Evolutionary conservation across 139 green algal species (phyloP).

Genomic region (Picochlorum sp.): DNA sequence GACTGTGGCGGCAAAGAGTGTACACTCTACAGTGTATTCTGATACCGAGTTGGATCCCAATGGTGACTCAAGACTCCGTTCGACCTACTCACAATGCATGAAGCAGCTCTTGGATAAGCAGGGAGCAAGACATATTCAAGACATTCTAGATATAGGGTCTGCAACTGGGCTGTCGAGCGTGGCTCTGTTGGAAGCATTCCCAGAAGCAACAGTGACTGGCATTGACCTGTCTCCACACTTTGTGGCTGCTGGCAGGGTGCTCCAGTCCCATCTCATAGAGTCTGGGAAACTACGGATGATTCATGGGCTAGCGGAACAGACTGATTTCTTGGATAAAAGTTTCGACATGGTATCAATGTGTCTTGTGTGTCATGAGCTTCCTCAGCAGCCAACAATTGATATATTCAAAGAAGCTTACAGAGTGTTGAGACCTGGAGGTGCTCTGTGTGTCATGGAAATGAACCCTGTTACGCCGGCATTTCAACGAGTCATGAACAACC

Average conservation of each 20-base stretch:
- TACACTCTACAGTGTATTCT: slow-evolving; percentile 58
- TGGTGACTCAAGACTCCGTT: slow-evolving; percentile 36
- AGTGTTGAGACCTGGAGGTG: slow-evolving; percentile 46
- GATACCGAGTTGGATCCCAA: slow-evolving; percentile 47
- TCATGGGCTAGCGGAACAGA: slow-evolving; percentile 55
- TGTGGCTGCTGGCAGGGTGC: slow-evolving; percentile 50
- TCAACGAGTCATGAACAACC: slow-evolving; percentile 54
- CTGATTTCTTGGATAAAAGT: slow-evolving; percentile 32
- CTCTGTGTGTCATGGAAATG: slow-evolving; percentile 60
- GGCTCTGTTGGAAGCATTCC: slow-evolving; percentile 51
- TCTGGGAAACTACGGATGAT: slow-evolving; percentile 31
- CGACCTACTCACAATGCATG: slow-evolving; percentile 33
- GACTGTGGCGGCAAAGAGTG: slow-evolving; percentile 40
- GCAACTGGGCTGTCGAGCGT: slow-evolving; percentile 54
- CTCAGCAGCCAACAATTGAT: slow-evolving; percentile 28
- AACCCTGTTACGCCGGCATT: slow-evolving; percentile 50
- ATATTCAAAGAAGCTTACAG: slow-evolving; percentile 58
- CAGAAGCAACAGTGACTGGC: slow-evolving; percentile 44
- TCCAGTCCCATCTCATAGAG: slow-evolving; percentile 36
- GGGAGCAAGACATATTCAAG: neutral
- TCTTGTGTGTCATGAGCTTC: slow-evolving; percentile 72
- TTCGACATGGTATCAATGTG: slow-evolving; percentile 66
- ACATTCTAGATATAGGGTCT: slow-evolving; percentile 56
- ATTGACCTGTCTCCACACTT: slow-evolving; percentile 71
- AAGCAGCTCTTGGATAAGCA: slow-evolving; percentile 37